Conservation (phyloP, 176 grass and related monocot species). For the Raddia guianensis region DNA sequence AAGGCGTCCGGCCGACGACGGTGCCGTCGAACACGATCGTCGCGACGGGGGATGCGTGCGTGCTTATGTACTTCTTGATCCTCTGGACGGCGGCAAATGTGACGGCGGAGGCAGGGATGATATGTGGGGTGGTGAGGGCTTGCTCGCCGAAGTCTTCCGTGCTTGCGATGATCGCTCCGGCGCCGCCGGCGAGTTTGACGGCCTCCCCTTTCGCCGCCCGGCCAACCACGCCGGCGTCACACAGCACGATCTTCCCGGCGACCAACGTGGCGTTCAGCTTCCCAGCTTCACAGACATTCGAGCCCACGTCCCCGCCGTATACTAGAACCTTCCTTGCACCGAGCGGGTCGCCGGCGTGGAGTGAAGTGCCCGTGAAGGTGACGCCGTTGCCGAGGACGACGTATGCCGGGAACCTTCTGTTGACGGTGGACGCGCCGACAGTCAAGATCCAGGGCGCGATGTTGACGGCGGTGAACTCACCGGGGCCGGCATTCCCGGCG, state of each 20-base stretch:
- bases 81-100: background rate
- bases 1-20: background rate
- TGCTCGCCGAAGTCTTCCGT: constrained; percentile 18
- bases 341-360: constrained; percentile 21
- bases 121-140: background rate
- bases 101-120: constrained; percentile 21
- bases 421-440: constrained; percentile 49
- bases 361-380: constrained; percentile 21
- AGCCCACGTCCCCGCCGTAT: constrained; percentile 32
- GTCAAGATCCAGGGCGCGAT: constrained; percentile 59
- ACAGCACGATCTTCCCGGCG: constrained; percentile 57
- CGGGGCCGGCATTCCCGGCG: constrained; percentile 42
- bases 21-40: constrained; percentile 43
- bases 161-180: constrained; percentile 35
- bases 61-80: constrained; percentile 11
- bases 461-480: constrained; percentile 40
- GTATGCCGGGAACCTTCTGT: constrained; percentile 42
- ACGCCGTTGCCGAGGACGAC: constrained; percentile 48
- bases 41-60: background rate
- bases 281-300: constrained; percentile 11
- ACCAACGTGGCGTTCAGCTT: constrained; percentile 26
- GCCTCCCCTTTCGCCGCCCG: constrained; percentile 37
- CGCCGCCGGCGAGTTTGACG: constrained; percentile 46
- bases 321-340: background rate
- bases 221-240: background rate